Evolutionary conservation across 805 yeast genomes (phyloP).

Genomic region (Kluyveromyces lactis): DNA sequence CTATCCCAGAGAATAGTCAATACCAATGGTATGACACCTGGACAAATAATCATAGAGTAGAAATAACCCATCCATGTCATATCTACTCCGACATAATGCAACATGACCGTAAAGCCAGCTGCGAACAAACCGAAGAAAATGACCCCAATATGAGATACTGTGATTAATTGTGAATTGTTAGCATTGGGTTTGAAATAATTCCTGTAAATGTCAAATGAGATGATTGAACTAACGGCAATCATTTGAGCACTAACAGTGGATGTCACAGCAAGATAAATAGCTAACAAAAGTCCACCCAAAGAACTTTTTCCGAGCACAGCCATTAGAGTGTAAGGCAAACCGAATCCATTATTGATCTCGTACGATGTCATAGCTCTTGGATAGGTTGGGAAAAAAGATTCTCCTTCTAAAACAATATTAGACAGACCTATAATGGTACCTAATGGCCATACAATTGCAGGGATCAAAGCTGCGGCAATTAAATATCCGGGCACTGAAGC

Average conservation of each 20-base stretch:
- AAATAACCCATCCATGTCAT: slow-evolving; percentile 27
- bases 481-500: slow-evolving; percentile 34
- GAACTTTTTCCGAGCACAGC: slow-evolving; percentile 37
- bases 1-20: slow-evolving; percentile 34
- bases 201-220: slow-evolving; percentile 40
- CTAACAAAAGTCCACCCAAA: slow-evolving; percentile 32
- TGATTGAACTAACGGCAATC: slow-evolving; percentile 33
- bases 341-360: slow-evolving; percentile 34
- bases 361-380: slow-evolving; percentile 31
- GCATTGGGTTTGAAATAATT: slow-evolving; percentile 33
- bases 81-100: slow-evolving; percentile 23
- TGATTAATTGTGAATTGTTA: slow-evolving; percentile 33
- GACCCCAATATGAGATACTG: slow-evolving; percentile 33
- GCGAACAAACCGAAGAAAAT: slow-evolving; percentile 31
- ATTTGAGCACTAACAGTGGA: slow-evolving; percentile 36
- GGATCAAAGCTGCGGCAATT: slow-evolving; percentile 28
- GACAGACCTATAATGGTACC: slow-evolving; percentile 34
- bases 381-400: slow-evolving; percentile 30
- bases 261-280: slow-evolving; percentile 36
- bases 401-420: slow-evolving; percentile 30
- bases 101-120: slow-evolving; percentile 33
- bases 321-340: slow-evolving; percentile 34
- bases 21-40: slow-evolving; percentile 28
- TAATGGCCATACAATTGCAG: slow-evolving; percentile 31
- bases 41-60: slow-evolving; percentile 30